Evolutionary conservation across 306 rosid species (phyloP), one percentile per base, ranked within the genome.

Genomic region (Castanea crenata): DNA sequence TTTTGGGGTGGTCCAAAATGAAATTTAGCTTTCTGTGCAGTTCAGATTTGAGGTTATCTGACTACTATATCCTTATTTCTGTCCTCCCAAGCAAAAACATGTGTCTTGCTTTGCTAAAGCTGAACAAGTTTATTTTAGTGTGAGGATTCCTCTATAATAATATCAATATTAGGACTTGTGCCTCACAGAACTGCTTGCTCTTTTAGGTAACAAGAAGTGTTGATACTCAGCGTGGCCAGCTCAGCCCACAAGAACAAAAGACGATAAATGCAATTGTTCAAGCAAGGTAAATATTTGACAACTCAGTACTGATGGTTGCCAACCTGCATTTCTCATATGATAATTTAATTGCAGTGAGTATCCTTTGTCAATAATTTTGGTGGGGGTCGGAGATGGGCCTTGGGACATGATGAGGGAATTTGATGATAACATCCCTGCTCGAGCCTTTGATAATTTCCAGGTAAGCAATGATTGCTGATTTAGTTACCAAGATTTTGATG

Each of bases 301-400:
- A 55, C 59, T 81, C 75, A 31, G 55, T 57, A 75, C 23, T 25
- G 71, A 19, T 51, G 49, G 55, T 59, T 74, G 55, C 69, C 76
- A 51, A 55, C 34, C 63, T 46, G 35, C 57, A 57, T 79, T 27
- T 74, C 91, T 89, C 73, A 82, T 73, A 41, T 72, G 23, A 64
- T 56, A 34, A 29, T 65, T 25, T 68, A 69, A 78, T 77, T 82
- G 88, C 92, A 94, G 98, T 9, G 86, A 87, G 81, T 90, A 86
- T 75, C 97, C 98, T 7, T 82, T 94, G 82, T 94, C 98, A 59
- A 92, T 94, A 81, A 82, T 94, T 61, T 52, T 94, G 81, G 98
- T 94, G 31, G 98, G 98, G 55, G 95, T 94, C 3, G 98, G 98
- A 87, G 98, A 94, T 86, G 98, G 97, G 70, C 98, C 98, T 18